Evolutionary conservation across 2,329 filamentous ascomycete species (phyloP).

Genomic region (Bipolaris zeicola): DNA sequence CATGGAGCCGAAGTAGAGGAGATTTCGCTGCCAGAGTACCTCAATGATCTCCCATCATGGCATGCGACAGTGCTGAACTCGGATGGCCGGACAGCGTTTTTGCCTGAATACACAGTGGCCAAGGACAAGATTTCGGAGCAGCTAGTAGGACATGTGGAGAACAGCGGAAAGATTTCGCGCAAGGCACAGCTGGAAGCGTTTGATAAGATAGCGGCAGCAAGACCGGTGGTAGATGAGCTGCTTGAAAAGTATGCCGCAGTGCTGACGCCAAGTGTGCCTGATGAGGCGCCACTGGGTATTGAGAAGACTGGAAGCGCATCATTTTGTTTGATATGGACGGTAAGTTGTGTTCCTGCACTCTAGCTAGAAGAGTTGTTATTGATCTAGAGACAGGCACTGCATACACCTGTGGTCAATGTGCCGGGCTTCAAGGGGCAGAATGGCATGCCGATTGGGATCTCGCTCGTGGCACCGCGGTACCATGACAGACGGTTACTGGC

Average conservation of each 20-base stretch:
- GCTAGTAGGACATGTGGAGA: conserved; percentile 60
- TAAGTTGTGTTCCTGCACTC: conserved; percentile 23
- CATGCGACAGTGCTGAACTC: conserved; percentile 57
- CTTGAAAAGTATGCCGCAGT: conserved; percentile 60
- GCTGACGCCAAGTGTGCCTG: conserved; percentile 63
- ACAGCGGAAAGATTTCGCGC: conserved; percentile 50
- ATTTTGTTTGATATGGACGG: conserved; percentile 61
- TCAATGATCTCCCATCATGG: conserved; percentile 54
- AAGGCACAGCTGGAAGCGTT: conserved; percentile 60
- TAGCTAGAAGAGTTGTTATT: not conserved
- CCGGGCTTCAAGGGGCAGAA: conserved; percentile 65
- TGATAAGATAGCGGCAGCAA: conserved; percentile 59
- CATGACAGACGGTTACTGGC: conserved; percentile 37
- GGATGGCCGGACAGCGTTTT: conserved; percentile 61
- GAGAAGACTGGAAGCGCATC: conserved; percentile 61
- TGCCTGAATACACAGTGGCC: conserved; percentile 58
- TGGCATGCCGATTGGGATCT: conserved; percentile 65
- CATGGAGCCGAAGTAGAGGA: conserved; percentile 64
- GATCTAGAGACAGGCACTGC: conserved; percentile 47
- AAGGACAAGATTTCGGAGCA: conserved; percentile 55
- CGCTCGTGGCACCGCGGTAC: conserved; percentile 53
- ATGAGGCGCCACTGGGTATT: conserved; percentile 63
- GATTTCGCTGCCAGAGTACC: conserved; percentile 55
- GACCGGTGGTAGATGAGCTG: conserved; percentile 62
- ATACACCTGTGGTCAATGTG: conserved; percentile 68